Base-by-base conservation (phyloP, 495 filamentous ascomycete genomes). In the Penicillium lagena region DNA sequence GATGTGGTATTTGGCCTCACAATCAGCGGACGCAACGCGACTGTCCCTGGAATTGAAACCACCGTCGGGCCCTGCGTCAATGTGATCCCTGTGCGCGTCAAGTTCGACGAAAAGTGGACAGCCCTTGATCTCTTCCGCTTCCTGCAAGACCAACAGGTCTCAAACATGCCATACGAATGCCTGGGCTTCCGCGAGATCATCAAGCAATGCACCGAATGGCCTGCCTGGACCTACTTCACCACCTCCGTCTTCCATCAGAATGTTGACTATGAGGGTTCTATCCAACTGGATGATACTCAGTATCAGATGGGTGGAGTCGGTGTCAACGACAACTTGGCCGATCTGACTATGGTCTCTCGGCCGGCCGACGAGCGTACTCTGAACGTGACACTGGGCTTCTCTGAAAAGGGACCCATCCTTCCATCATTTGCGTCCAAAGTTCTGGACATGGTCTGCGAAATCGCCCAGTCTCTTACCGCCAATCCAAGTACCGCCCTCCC, bases 11-110 rank as follows among this genome's bases (percentile, higher is more conserved):
- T 81, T 35, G 77, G 76, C 0, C 64, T 75, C 12, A 68, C 73
- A 2, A 74, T 78, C 43, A 75, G 71, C 38, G 77, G 83, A 3
- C 75, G 85, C 13, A 77, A 76, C 43, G 68, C 71, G 11, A 67
- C 68, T 22, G 51, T 84, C 5, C 67, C 70, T 6, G 72, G 76
- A 2, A 64, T 82, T 14, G 77, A 77, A 28, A 68, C 58, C 47
- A 77, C 75, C 12, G 63, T 79, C 36, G 78, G 78, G 0, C 76
- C 76, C 6, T 85, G 80, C 50, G 59, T 83, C 43, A 82, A 83
- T 48, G 65, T 81, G 12, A 59, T 83, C 2, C 80, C 80, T 1
- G 73, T 82, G 0, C 67, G 79, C 7, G 73, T 82, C 12, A 62
- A 64, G 9, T 71, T 82, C 44, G 50, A 60, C 11, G 64, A 70